Conservation (phyloP, 78 protist genomes). For the Salpingoeca rosetta region DNA sequence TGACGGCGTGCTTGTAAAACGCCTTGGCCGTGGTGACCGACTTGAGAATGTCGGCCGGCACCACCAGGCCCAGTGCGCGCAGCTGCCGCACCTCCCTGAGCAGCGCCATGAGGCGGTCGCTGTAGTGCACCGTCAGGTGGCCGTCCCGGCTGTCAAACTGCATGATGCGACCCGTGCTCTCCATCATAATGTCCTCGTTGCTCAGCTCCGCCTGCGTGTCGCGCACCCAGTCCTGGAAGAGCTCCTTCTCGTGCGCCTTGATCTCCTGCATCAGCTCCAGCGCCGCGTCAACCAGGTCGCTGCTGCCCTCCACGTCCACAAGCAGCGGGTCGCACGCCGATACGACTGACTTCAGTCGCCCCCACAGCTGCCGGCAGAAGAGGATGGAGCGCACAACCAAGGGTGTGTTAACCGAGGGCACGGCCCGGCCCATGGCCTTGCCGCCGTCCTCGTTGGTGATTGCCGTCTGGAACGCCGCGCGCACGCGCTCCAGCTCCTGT, state of each 20-base stretch:
- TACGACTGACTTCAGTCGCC: background rate
- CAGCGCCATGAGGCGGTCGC: constrained; percentile 50
- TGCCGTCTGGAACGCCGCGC: constrained; percentile 14
- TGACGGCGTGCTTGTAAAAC: constrained; percentile 42
- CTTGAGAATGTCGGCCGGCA: constrained; percentile 22
- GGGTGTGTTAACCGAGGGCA: background rate
- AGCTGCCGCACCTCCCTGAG: constrained; percentile 67
- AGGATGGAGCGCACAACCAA: background rate
- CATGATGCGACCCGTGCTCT: constrained; percentile 25
- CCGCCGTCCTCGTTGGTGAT: background rate
- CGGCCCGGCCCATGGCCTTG: background rate
- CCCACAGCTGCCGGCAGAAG: background rate
- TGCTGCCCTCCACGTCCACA: background rate
- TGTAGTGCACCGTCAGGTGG: constrained; percentile 48
- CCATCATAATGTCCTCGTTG: constrained; percentile 7
- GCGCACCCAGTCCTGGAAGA: constrained; percentile 4
- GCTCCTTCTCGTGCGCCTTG: constrained; percentile 12
- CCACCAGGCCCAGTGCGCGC: constrained; percentile 35
- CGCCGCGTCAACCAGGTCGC: background rate
- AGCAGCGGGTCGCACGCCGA: background rate
- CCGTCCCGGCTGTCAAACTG: constrained; percentile 28
- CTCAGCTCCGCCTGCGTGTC: constrained; percentile 1
- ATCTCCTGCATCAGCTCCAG: constrained; percentile 8
- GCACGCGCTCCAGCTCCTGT: background rate
- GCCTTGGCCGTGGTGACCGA: constrained; percentile 24